Evolutionary conservation across 2,329 filamentous ascomycete genomes (phyloP), one percentile per base, ranked within the genome.

Genomic region (Onygena corvina): DNA sequence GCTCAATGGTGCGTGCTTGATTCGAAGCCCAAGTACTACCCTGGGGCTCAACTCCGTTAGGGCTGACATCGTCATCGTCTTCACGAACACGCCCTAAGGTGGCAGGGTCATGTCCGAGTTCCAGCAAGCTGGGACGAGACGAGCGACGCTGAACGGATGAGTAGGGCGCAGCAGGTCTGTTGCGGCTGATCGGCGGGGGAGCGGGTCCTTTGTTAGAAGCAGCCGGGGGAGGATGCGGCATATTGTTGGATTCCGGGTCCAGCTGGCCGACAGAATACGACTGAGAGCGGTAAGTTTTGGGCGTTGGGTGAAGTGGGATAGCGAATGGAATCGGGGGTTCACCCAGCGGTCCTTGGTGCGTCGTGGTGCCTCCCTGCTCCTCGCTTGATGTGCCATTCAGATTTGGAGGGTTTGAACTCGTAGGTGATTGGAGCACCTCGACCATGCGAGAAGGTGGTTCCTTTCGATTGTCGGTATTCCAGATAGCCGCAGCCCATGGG

Each of bases 211-310:
- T 42, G 12, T 27, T 42, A 2, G 36, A 42, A 42, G 36, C 16
- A 3, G 31, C 31, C 3, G 45, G 14, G 50, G 63, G 66, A 35
- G 57, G 63, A n/a, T 63, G 58, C 50, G 64, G 58, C 16, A 65
- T 50, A 20, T 56, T 60, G 12, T 65, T 48, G 18, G 62, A 60
- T 51, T 90, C 85, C 1, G 81, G 76, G 48, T 94, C 88, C 53
- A 88, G 73, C 63, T 95, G 89, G 3, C 89, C 89, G 44, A 94
- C 90, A 0, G 90, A 96, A 66, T 96, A 96, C 3, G 92, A 96
- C 65, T 95, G 87, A 4, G 92, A 98, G 36, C 92, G 82, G 59
- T 94, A 92, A 1, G 86, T 88, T 66, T 96, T 96, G 1, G 86
- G 86, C 0, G 86, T 92, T 0, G 90, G 88, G 54, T 94, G 86